phyloP scores from a whole-genome alignment of 1,139 yeast genomes.

The Arxiozyma heterogenica region DNA sequence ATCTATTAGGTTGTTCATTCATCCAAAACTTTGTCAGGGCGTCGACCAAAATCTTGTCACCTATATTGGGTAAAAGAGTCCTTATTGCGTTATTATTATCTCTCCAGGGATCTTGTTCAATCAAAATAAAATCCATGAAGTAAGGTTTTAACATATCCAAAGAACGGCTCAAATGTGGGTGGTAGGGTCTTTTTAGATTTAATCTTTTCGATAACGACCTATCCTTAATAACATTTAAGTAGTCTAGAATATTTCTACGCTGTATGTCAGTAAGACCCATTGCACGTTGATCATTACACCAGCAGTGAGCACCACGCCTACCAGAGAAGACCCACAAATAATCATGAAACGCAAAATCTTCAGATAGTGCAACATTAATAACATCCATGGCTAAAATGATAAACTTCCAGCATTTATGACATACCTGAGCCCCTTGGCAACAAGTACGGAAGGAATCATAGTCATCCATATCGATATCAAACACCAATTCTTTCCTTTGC shows the following conservation, averaged over 20 bases:
- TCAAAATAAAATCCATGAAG: constrained; percentile 57
- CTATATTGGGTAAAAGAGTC: constrained; percentile 51
- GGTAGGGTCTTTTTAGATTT: constrained; percentile 67
- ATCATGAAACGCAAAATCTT: constrained; percentile 85
- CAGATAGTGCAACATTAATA: constrained; percentile 59
- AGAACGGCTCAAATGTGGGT: constrained; percentile 78
- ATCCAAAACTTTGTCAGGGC: constrained; percentile 52
- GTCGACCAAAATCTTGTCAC: constrained; percentile 48
- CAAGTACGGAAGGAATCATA: constrained; percentile 92
- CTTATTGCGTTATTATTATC: constrained; percentile 38
- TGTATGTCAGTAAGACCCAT: constrained; percentile 60
- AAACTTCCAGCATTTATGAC: constrained; percentile 89
- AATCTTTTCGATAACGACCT: constrained; percentile 38
- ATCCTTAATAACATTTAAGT: constrained; percentile 65
- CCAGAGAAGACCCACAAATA: constrained; percentile 96
- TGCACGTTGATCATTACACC: constrained; percentile 88
- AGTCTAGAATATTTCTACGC: constrained; percentile 73
- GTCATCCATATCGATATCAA: constrained; percentile 96
- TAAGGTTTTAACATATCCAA: constrained; percentile 54
- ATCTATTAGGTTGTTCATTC: constrained; percentile 34
- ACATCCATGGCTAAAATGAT: constrained; percentile 80
- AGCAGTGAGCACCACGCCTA: constrained; percentile 98
- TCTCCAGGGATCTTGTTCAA: constrained; percentile 83
- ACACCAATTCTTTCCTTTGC: constrained; percentile 74
- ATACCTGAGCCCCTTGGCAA: constrained; percentile 76